Base-by-base conservation (phyloP, 306 rosid species). In the Pyrus bretschneideri region DNA sequence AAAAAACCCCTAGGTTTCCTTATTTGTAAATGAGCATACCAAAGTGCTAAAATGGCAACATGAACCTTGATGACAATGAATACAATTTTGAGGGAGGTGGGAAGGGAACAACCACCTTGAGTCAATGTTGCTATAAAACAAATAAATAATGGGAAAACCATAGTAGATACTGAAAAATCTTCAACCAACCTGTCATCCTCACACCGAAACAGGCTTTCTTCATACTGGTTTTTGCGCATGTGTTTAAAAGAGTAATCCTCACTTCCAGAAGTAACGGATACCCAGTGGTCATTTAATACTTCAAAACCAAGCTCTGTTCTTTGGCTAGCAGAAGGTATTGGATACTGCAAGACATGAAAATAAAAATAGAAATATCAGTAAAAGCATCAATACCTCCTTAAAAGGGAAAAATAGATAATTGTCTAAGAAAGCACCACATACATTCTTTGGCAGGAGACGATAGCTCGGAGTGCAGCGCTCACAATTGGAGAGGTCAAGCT, bases 141-240 rank as follows among this genome's bases (percentile, higher is more conserved):
- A 55, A 57, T 21, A 59, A 23, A 23, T 9, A 40, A 70, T 59
- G 13, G 14, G 69, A 64, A 70, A 49, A 72, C 58, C 38, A 69
- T 76, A 7, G 57, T 52, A 27, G 38, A 74, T 29, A 68, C 52
- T 59, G 55, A 60, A 63, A 58, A 68, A 87, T 66, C 61, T 80
- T 22, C 46, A 76, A 66, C 61, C 70, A 67, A 96, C 99, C 99
- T 96, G 89, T 96, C 99, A 85, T 96, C 99, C 88, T 96, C 99
- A 22, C 99, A 96, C 83, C 99, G 91, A 79, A 96, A 96, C 86
- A 96, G 85, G 80, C 99, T 96, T 84, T 96, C 99, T 85, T 96
- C 99, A 75, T 96, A 96, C 83, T 96, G 99, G 81, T 96, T 96
- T 88, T 96, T 96, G 79, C 99, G 99, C 99, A 96, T 96, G 81